Percentiles rank a stretch among this genome's conserved stretches.
Conservation (phyloP, 306 rosid genomes). For the Prunus mume region DNA sequence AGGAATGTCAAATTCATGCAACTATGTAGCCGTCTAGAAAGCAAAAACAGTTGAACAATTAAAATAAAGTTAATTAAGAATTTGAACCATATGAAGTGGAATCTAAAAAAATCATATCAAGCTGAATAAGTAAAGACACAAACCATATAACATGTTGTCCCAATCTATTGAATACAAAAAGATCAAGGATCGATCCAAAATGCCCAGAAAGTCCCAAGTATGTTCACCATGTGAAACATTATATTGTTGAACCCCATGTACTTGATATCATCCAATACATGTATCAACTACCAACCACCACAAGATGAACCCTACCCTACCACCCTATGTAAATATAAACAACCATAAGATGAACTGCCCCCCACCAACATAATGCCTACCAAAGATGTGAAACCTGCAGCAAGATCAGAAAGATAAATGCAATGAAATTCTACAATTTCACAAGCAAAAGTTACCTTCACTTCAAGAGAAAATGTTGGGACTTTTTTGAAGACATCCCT, state of each 20-base stretch:
- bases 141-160: neutral
- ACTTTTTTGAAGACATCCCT: conserved; percentile 94
- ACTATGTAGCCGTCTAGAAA: neutral
- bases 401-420: neutral
- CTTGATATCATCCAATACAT: neutral
- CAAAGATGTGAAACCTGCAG: neutral
- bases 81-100: neutral
- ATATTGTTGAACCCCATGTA: neutral
- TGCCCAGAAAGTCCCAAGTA: neutral
- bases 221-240: neutral
- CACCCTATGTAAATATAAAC: neutral
- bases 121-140: conserved; percentile 1
- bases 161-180: neutral
- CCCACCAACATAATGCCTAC: neutral
- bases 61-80: neutral
- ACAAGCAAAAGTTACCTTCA: conserved; percentile 52
- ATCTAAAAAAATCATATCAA: neutral
- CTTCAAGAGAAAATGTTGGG: conserved; percentile 89
- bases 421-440: conserved; percentile 4
- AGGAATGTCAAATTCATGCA: neutral
- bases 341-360: neutral
- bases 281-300: neutral
- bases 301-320: neutral
- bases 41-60: neutral
- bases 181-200: neutral